A percentile compares a stretch with the other conserved stretches of the same genome.
phyloP scores from a whole-genome alignment of 805 yeast species.

The Candida ficus region DNA sequence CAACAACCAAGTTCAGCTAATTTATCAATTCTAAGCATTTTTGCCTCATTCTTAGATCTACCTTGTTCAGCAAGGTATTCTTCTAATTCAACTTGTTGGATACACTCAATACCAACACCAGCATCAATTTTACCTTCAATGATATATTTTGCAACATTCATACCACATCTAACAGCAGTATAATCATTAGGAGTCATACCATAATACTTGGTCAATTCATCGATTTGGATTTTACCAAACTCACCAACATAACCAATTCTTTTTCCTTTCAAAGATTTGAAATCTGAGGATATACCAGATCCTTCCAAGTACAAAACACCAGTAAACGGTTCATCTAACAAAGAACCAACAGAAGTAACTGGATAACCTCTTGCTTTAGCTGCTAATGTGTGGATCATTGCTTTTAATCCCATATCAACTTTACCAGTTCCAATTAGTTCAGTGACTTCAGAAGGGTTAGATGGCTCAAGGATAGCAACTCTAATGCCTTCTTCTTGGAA shows the following conservation, averaged over 20 bases:
- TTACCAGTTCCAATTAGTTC: slow-evolving; percentile 53
- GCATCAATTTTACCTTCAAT: slow-evolving; percentile 53
- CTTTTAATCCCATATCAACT: slow-evolving; percentile 54
- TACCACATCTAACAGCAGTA: slow-evolving; percentile 54
- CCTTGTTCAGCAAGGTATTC: slow-evolving; percentile 41
- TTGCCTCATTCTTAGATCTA: slow-evolving; percentile 40
- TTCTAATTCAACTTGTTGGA: slow-evolving; percentile 54
- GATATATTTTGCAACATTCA: slow-evolving; percentile 53
- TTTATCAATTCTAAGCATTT: slow-evolving; percentile 52
- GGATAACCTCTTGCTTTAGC: slow-evolving; percentile 56
- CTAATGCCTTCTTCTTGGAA: slow-evolving; percentile 46
- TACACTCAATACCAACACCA: slow-evolving; percentile 55
- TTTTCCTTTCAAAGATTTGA: slow-evolving; percentile 47
- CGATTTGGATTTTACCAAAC: slow-evolving; percentile 54
- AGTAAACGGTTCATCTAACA: slow-evolving; percentile 54
- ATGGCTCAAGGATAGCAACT: slow-evolving; percentile 48
- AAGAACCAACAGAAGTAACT: slow-evolving; percentile 50
- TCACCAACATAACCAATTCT: slow-evolving; percentile 54
- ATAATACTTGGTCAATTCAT: slow-evolving; percentile 49
- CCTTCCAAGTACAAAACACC: slow-evolving; percentile 48
- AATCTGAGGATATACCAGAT: slow-evolving; percentile 46
- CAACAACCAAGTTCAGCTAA: slow-evolving; percentile 55
- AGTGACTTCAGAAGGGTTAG: slow-evolving; percentile 54
- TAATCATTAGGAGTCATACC: slow-evolving; percentile 53
- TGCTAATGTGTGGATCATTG: slow-evolving; percentile 56